Percentiles rank a stretch among this genome's conserved stretches.
phyloP scores from a whole-genome alignment of 148 eudicot species.

The Euryodendron excelsum region DNA sequence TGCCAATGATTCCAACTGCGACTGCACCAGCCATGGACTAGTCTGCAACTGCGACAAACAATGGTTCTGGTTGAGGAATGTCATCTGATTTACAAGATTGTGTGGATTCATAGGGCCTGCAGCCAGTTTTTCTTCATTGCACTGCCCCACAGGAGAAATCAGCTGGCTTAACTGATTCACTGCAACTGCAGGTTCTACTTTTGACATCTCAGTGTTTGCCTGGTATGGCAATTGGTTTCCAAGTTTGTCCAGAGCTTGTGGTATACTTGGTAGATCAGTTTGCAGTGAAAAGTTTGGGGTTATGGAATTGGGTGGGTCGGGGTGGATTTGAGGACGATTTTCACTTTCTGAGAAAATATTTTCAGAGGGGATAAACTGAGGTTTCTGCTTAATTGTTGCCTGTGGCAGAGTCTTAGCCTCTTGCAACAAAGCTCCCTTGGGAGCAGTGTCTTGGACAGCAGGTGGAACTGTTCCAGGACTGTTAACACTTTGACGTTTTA shows the following conservation, averaged over 20 bases:
- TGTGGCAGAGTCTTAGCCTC: conserved; percentile 26
- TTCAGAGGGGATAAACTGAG: conserved; percentile 31
- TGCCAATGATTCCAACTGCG: conserved; percentile 34
- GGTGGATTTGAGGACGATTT: conserved; percentile 24
- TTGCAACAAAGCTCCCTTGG: conserved; percentile 22
- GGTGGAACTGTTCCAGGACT: conserved; percentile 17
- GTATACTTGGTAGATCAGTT: too few relatives aligned
- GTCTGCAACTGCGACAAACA: conserved; percentile 15
- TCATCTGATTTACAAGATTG: conserved; percentile 24
- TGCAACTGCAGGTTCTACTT: conserved; percentile 29
- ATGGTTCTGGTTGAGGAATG: conserved; percentile 20
- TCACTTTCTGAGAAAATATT: conserved; percentile 18
- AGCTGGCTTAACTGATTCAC: conserved; percentile 33
- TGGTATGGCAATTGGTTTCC: conserved; percentile 22
- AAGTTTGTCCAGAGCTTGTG: conserved; percentile 21
- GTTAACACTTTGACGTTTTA: conserved; percentile 39
- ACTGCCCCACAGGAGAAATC: conserved; percentile 30
- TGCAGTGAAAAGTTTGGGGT: conserved; percentile 13
- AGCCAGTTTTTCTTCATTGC: conserved; percentile 29
- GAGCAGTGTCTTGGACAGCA: conserved; percentile 30
- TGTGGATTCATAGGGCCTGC: conserved; percentile 21
- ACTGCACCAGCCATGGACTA: conserved; percentile 35
- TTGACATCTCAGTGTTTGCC: conserved; percentile 21
- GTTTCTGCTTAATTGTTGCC: conserved; percentile 33
- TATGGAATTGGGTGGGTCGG: conserved; percentile 23